A percentile compares a stretch with the other conserved stretches of the same genome.
These are phyloP conservation scores for Brassica carinata DNA, from an alignment of 345 rosid species.

Conservation along the genomic window DNA sequence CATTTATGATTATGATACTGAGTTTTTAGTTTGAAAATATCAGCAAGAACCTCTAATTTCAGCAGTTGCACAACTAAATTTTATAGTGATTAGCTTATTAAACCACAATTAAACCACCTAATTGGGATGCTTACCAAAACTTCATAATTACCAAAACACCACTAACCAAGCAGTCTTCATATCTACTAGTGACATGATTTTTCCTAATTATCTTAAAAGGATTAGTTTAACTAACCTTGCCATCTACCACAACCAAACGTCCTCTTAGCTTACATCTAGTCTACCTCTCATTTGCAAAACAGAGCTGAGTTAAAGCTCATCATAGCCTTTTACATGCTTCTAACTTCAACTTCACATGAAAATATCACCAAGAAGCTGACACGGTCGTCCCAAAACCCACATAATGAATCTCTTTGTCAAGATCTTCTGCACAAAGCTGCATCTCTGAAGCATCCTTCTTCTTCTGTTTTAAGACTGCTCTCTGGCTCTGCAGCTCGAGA, in stretches of 20 bases:
- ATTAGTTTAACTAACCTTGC: not conserved
- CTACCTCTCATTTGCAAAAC: constrained; percentile 1
- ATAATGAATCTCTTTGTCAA: constrained; percentile 22
- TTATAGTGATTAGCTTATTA: not conserved
- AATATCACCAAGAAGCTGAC: constrained; percentile 50
- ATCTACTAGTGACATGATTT: not conserved
- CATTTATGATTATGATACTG: not conserved
- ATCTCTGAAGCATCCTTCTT: constrained; percentile 35
- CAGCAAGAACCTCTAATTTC: not conserved
- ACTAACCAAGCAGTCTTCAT: not conserved
- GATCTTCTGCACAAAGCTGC: constrained; percentile 18
- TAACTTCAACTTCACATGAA: constrained; percentile 11
- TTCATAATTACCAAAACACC: not conserved
- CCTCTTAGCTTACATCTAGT: not conserved
- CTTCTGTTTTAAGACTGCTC: constrained; percentile 22
- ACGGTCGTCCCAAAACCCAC: constrained; percentile 41
- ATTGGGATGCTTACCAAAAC: not conserved
- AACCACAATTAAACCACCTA: not conserved
- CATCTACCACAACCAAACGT: constrained; percentile 1
- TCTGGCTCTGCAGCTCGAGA: constrained; percentile 40
- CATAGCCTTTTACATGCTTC: not conserved
- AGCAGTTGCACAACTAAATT: not conserved
- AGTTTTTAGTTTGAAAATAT: not conserved
- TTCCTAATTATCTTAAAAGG: not conserved
- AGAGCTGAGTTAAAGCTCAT: constrained; percentile 11